Evolutionary conservation across 768 basidiomycete species (phyloP).

Genomic region (Suillus decipiens): DNA sequence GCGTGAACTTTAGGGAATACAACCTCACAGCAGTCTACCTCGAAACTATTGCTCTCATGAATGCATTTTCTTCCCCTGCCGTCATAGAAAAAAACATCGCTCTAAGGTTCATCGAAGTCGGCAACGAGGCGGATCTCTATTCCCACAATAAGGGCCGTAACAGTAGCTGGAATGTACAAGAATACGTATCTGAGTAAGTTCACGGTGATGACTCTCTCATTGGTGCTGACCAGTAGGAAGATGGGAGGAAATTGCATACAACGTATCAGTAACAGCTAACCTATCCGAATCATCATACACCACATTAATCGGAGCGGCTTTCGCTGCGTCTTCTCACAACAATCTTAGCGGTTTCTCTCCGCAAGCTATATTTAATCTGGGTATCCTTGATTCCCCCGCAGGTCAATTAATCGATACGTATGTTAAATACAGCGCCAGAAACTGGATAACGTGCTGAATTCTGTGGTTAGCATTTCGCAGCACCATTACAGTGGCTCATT

Average conservation of each 20-base stretch:
- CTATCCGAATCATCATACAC: constrained; percentile 41
- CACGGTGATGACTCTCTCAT: not conserved
- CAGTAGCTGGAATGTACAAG: constrained; percentile 38
- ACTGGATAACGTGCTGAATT: constrained; percentile 7
- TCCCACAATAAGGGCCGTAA: constrained; percentile 44
- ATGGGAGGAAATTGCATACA: constrained; percentile 54
- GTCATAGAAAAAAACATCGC: constrained; percentile 43
- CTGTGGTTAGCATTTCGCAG: constrained; percentile 38
- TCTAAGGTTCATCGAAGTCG: constrained; percentile 61
- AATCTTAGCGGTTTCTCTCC: constrained; percentile 55
- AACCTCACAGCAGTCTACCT: constrained; percentile 53
- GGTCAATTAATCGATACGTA: constrained; percentile 57
- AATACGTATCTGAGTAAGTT: constrained; percentile 54
- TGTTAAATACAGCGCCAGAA: constrained; percentile 41
- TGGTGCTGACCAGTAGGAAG: constrained; percentile 31
- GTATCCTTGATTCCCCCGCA: constrained; percentile 48
- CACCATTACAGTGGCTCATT: constrained; percentile 59
- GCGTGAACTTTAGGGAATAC: constrained; percentile 59
- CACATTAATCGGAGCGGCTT: constrained; percentile 50
- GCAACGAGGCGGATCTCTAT: constrained; percentile 65
- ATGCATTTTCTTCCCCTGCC: constrained; percentile 46
- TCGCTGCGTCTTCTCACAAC: constrained; percentile 51
- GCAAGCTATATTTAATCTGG: constrained; percentile 54
- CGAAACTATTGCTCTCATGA: constrained; percentile 47
- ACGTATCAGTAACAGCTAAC: constrained; percentile 43